Percentiles rank a stretch among this genome's conserved stretches.
Conservation (phyloP, 371 early-diverging fungal species). For the Smittium culicis region DNA sequence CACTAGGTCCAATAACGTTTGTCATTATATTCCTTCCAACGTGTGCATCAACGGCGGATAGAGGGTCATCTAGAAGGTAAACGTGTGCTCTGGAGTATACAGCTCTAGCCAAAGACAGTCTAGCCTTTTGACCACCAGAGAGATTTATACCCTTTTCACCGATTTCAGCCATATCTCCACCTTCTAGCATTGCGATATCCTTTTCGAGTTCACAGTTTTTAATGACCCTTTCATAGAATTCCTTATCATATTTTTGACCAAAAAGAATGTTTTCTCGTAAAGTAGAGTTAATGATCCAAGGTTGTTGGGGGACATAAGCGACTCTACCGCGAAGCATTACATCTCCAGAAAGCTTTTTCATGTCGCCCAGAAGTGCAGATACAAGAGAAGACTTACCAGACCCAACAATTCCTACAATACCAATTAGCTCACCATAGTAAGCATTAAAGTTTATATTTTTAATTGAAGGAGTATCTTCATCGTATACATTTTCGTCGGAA, state of each 20-base stretch:
- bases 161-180: constrained; percentile 84
- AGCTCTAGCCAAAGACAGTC: constrained; percentile 59
- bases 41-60: constrained; percentile 82
- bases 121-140: constrained; percentile 70
- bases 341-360: constrained; percentile 52
- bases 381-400: constrained; percentile 74
- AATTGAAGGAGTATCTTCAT: constrained; percentile 22
- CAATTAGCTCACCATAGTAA: constrained; percentile 46
- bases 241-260: constrained; percentile 59
- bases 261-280: constrained; percentile 82
- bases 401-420: constrained; percentile 80
- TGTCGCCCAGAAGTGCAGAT: constrained; percentile 73
- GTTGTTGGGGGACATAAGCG: constrained; percentile 76
- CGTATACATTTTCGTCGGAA: neutral
- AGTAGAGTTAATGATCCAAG: constrained; percentile 90
- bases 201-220: constrained; percentile 42
- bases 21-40: constrained; percentile 76
- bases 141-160: constrained; percentile 85
- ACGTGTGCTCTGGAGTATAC: constrained; percentile 72
- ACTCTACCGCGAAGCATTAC: constrained; percentile 58
- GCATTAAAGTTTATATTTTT: constrained; percentile 47
- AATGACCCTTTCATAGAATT: constrained; percentile 48
- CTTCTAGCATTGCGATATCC: constrained; percentile 60
- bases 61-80: constrained; percentile 61
- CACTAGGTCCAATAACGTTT: constrained; percentile 62